phyloP scores from a whole-genome alignment of 768 basidiomycete genomes.

The Lactarius hengduanensis region DNA sequence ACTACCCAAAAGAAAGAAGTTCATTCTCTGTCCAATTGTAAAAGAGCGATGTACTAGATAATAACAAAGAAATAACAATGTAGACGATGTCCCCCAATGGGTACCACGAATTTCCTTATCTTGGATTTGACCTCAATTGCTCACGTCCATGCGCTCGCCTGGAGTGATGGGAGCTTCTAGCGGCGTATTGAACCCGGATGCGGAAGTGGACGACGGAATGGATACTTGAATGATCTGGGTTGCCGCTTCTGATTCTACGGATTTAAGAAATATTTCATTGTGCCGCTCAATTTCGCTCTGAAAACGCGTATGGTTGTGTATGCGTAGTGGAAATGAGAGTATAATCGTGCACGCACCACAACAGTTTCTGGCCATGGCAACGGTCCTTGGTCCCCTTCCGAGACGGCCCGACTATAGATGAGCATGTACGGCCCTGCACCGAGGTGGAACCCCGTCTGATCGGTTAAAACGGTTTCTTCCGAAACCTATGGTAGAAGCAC shows the following conservation, averaged over 20 bases:
- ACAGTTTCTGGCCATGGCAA: slow-evolving; percentile 35
- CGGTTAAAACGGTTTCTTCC: slow-evolving; percentile 66
- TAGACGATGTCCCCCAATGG: background rate
- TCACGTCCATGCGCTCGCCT: slow-evolving; percentile 26
- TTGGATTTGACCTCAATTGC: slow-evolving; percentile 9
- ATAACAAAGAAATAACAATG: slow-evolving; percentile 22
- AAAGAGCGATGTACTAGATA: slow-evolving; percentile 13
- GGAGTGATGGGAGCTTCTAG: slow-evolving; percentile 22
- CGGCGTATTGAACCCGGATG: slow-evolving; percentile 25
- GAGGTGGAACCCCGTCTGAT: slow-evolving; percentile 69
- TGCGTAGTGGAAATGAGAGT: slow-evolving; percentile 1
- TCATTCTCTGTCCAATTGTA: background rate
- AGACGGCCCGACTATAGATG: slow-evolving; percentile 53
- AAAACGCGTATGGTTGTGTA: background rate
- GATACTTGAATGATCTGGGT: slow-evolving; percentile 10
- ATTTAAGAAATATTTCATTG: slow-evolving; percentile 39
- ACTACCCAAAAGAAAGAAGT: background rate
- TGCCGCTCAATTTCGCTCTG: slow-evolving; percentile 39
- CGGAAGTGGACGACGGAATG: slow-evolving; percentile 25
- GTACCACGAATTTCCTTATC: background rate
- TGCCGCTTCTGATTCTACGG: slow-evolving; percentile 28
- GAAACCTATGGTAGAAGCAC: slow-evolving; percentile 50
- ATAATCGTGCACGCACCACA: slow-evolving; percentile 31
- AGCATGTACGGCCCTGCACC: slow-evolving; percentile 77
- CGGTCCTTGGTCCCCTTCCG: slow-evolving; percentile 31